Base-by-base conservation (phyloP, 768 basidiomycete species). In the Amanita molliuscula region DNA sequence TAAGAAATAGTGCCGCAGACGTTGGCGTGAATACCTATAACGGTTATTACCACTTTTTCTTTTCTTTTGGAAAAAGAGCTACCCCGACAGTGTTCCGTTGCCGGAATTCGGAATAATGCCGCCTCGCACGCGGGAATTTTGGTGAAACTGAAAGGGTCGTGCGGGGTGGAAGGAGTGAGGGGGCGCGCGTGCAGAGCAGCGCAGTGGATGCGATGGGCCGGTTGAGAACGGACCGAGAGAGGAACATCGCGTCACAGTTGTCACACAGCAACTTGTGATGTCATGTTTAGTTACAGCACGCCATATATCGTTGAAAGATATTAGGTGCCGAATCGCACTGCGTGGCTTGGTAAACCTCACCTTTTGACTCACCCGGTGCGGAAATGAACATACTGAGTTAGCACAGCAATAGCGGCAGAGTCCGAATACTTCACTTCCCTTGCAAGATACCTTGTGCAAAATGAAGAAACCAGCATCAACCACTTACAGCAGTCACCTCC, bases 1-100 rank as follows among this genome's bases (percentile, higher is more conserved):
- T 68, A n/a, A 95, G 65, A 63, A 99, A 96, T 18, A 97, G 59
- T 0, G 74, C 81, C 0, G 89, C 94, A 1, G 93, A 82, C 47
- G 72, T 75, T 23, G 91, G 92, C 2, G 91, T 93, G 63, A 97
- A 96, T n/a, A 90, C 88, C 94, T 97, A 57, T 28, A 40, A 20
- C 26, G 26, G 25, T 46, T 50, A 26, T 56, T 43, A 26, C 5
- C 28, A 25, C 21, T 8, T 6, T 26, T 20, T 21, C 46, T n/a
- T 28, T 23, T 8, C 23, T 21, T 46, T 26, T 10, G 50, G 33
- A 29, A 48, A 28, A 25, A 28, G 26, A 21, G 61, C 54, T 58
- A 67, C 69, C 53, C 69, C 69, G 25, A 69, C 57, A 20, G 64
- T 59, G 53, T 63, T 67, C 29, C 66, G 63, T 34, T 66, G 64